Base-by-base conservation (phyloP, 495 filamentous ascomycete species). In the Hapsidospora chrysogenum region DNA sequence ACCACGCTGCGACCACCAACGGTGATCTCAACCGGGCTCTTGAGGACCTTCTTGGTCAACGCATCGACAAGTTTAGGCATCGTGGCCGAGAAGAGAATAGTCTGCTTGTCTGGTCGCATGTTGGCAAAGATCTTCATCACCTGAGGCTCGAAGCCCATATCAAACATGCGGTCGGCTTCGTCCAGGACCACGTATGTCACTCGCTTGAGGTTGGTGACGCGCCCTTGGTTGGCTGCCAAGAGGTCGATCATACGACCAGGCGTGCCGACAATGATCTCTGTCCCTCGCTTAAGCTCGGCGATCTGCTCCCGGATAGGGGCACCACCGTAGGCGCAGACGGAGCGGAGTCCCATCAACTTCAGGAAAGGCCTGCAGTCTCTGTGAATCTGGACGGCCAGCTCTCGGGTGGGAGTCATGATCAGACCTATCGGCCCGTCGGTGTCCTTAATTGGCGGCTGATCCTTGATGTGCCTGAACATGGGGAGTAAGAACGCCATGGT, bases 121-220 rank as follows among this genome's bases (percentile, higher is more conserved):
- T 89, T 93, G 40, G 67, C 71, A 45, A 96, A 70, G 37, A 99
- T 86, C 53, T 92, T 95, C 80, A 87, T 89, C 31, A 99, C 85
- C 47, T 96, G 92, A 1, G 87, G 87, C 53, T 94, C 87, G 41
- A 99, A 96, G 4, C 92, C 92, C 92, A 99, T 95, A 51, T 99
- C 92, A 45, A 95, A 96, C 92, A 99, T 99, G 29, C 92, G 77
- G 47, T 99, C 92, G 14, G 92, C 92, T 53, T 99, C 92, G 47
- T 99, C 92, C 22, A 99, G 68, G 11, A 96, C 89, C 11, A 93
- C 66, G 46, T 94, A 96, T 0, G 84, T 92, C 23, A 92, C 81
- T 23, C 92, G 66, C 32, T 70, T 76, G 15, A 96, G 64, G 47
- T 93, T 96, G 1, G 84, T 92, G 9, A 96, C 87, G 41, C 92